Conservation (phyloP, 225 moss, liverwort and hornwort genomes). For the Antitrichia curtipendula region DNA sequence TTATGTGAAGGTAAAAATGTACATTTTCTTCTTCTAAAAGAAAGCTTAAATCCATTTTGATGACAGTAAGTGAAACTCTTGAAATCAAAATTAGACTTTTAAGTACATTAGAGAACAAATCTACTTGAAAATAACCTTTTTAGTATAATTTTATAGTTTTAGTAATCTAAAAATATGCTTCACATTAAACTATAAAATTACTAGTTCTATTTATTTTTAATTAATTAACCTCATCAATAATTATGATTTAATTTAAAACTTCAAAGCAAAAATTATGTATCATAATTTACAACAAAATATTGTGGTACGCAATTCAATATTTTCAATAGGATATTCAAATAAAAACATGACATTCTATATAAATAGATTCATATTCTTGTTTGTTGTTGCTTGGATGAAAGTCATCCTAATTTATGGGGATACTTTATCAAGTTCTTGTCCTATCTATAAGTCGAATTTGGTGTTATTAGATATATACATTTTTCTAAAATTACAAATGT, state of each 20-base stretch:
- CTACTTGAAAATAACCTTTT: too few species aligned
- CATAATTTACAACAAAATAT: background rate
- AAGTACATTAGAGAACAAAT: background rate
- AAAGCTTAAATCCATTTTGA: too few species aligned
- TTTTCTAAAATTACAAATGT: too few species aligned
- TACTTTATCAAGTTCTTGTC: too few species aligned
- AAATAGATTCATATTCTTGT: too few species aligned
- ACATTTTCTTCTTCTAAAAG: too few species aligned
- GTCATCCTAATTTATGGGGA: too few species aligned
- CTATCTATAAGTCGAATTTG: too few species aligned
- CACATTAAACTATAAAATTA: background rate
- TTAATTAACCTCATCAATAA: background rate
- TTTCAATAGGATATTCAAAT: background rate
- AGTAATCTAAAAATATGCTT: background rate
- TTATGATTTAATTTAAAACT: background rate
- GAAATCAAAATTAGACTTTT: background rate
- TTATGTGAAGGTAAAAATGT: too few species aligned
- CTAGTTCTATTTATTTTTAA: background rate
- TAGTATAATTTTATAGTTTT: background rate
- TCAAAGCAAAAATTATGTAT: background rate
- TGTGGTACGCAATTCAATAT: background rate
- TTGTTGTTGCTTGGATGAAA: too few species aligned
- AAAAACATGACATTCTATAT: background rate
- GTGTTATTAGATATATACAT: too few species aligned
- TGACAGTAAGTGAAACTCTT: too few species aligned